phyloP scores from a whole-genome alignment of 2,329 filamentous ascomycete genomes.

The Aspergillus carbonarius region DNA sequence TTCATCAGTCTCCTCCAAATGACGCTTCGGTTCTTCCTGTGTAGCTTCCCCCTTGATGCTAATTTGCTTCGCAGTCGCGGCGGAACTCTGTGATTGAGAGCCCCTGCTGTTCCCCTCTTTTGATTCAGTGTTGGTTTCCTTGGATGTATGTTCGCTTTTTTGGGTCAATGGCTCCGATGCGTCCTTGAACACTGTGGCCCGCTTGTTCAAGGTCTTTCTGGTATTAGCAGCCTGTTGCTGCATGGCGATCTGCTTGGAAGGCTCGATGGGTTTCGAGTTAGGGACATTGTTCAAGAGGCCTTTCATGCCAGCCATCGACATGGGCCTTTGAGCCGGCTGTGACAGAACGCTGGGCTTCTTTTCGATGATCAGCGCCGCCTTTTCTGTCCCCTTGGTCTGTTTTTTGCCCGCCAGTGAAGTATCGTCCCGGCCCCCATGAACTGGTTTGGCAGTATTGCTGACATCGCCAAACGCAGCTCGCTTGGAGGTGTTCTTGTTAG shows the following conservation, averaged over 20 bases:
- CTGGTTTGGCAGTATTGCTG: conserved; percentile 61
- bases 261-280: conserved; percentile 32
- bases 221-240: conserved; percentile 37
- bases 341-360: conserved; percentile 50
- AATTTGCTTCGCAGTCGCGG: conserved; percentile 15
- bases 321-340: conserved; percentile 63
- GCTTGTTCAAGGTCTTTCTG: conserved; percentile 53
- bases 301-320: conserved; percentile 43
- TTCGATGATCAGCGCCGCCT: conserved; percentile 31
- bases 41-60: conserved; percentile 11
- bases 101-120: conserved; percentile 24
- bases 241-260: conserved; percentile 32
- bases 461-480: conserved; percentile 79
- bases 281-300: conserved; percentile 36
- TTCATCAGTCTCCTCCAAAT: conserved; percentile 19
- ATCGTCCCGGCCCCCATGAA: conserved; percentile 56
- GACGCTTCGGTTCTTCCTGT: conserved; percentile 13
- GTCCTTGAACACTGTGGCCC: conserved; percentile 58
- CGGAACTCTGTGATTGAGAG: conserved; percentile 8
- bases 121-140: conserved; percentile 26
- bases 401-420: conserved; percentile 51
- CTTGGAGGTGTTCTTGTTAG: conserved; percentile 66
- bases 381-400: conserved; percentile 33
- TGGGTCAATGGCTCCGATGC: conserved; percentile 37
- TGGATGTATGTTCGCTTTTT: conserved; percentile 27